Conservation (phyloP, 139 green algal genomes). For the Monoraphidium neglectum region DNA sequence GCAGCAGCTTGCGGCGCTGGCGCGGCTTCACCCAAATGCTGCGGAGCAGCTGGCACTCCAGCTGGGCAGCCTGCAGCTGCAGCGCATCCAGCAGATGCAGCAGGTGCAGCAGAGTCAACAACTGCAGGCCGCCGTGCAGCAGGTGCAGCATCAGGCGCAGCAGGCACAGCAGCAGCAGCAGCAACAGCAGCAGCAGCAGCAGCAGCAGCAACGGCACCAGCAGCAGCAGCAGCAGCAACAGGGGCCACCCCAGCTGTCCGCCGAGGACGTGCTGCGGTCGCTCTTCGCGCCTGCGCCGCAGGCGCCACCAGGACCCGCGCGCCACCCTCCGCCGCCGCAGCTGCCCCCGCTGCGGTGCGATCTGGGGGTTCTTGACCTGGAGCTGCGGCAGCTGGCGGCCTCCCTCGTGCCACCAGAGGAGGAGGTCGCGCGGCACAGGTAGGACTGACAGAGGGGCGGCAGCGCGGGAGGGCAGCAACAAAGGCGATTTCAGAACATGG, state of each 20-base stretch:
- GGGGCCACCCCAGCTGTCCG: not conserved
- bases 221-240: conserved; percentile 41
- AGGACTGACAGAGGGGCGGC: not conserved
- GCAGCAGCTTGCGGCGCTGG: not conserved
- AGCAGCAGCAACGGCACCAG: conserved; percentile 41
- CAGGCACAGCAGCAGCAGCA: conserved; percentile 27
- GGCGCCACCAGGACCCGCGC: not conserved
- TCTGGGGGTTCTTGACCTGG: conserved; percentile 41
- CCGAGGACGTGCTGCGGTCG: not conserved
- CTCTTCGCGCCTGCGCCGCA: too few species aligned
- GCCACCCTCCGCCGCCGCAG: not conserved
- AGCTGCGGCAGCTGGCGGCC: conserved; percentile 48
- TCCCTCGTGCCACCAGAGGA: conserved; percentile 43
- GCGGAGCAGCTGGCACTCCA: not conserved
- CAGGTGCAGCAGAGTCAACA: not conserved
- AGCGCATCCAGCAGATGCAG: not conserved
- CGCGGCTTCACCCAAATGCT: not conserved
- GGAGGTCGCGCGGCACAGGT: conserved; percentile 45
- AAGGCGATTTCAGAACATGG: too few species aligned
- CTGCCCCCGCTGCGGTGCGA: conserved; percentile 18
- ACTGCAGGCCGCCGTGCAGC: not conserved
- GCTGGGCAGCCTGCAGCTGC: not conserved
- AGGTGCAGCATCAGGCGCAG: not conserved
- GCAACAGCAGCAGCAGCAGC: conserved; percentile 42
- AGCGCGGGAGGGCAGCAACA: too few species aligned